These are phyloP conservation scores for Myrmaecium sp. DNA, from an alignment of 2,329 filamentous ascomycete genomes.

Conservation along the genomic window DNA sequence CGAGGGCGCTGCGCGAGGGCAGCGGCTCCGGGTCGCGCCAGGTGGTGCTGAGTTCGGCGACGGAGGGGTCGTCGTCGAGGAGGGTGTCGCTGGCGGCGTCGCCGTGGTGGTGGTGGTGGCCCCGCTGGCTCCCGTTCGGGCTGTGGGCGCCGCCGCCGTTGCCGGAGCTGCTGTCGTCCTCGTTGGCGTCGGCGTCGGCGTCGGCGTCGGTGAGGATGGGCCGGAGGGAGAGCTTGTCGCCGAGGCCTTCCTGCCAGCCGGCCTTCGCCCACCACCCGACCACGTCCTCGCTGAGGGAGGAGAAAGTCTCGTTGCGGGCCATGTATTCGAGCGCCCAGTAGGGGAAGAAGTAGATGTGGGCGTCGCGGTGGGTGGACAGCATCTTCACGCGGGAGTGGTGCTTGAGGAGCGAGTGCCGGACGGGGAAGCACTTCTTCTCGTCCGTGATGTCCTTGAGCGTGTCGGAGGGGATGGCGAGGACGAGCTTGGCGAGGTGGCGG, in stretches of 20 bases:
- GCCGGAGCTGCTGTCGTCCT: slow-evolving; percentile 6
- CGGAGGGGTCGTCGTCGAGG: slow-evolving; percentile 37
- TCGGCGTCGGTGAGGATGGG: slow-evolving; percentile 41
- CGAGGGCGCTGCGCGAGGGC: neutral
- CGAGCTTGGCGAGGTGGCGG: slow-evolving; percentile 55
- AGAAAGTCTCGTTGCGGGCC: slow-evolving; percentile 59
- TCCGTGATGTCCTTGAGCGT: slow-evolving; percentile 72
- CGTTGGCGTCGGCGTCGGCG: slow-evolving; percentile 22
- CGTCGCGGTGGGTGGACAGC: slow-evolving; percentile 71
- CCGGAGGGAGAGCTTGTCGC: slow-evolving; percentile 57
- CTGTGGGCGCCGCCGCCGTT: slow-evolving; percentile 11
- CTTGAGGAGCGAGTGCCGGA: slow-evolving; percentile 60
- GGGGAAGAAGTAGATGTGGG: slow-evolving; percentile 89
- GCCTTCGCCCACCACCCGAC: slow-evolving; percentile 93
- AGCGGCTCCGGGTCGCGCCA: slow-evolving; percentile 11
- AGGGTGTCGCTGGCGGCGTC: slow-evolving; percentile 8
- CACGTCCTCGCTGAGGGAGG: slow-evolving; percentile 81
- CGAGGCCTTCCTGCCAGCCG: slow-evolving; percentile 70
- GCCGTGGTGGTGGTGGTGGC: slow-evolving; percentile 22
- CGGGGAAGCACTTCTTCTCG: slow-evolving; percentile 52
- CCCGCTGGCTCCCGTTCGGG: slow-evolving; percentile 6
- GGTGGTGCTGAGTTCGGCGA: slow-evolving; percentile 37
- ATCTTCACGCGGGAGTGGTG: slow-evolving; percentile 63
- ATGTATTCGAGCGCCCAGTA: slow-evolving; percentile 81
- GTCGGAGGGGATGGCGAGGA: slow-evolving; percentile 77